phyloP scores from a whole-genome alignment of 768 basidiomycete genomes.

The Dacryopinax primogenitus region DNA sequence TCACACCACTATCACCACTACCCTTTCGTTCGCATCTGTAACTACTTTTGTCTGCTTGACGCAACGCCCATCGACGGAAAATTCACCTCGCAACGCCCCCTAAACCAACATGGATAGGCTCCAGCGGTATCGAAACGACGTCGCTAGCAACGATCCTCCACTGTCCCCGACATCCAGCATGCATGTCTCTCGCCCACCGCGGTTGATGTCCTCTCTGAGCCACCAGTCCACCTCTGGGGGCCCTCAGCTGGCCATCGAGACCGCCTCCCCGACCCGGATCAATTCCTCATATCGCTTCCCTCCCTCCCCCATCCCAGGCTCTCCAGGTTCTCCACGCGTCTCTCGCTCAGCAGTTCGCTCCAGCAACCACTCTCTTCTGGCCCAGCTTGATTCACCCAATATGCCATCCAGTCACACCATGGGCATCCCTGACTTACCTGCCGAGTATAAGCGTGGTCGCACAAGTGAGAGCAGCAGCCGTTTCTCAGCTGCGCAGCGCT shows the following conservation, averaged over 20 bases:
- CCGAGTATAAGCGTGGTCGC: background rate
- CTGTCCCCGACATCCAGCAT: background rate
- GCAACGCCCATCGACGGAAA: background rate
- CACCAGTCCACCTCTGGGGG: background rate
- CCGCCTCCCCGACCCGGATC: background rate
- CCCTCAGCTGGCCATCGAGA: background rate
- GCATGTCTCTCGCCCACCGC: background rate
- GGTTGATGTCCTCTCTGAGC: background rate
- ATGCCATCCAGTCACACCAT: background rate
- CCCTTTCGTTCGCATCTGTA: background rate
- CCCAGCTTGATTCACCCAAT: slow-evolving; percentile 1
- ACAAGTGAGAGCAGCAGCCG: background rate
- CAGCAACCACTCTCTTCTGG: slow-evolving; percentile 1
- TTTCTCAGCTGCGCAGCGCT: background rate
- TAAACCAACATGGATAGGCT: background rate
- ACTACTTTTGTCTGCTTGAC: background rate
- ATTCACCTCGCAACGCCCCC: background rate
- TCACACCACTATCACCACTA: too few species aligned
- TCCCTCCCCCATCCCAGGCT: background rate
- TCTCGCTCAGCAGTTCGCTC: background rate
- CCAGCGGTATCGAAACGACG: background rate
- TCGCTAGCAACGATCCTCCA: background rate
- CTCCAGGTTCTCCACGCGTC: background rate
- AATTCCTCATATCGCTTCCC: background rate
- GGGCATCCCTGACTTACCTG: background rate